Base-by-base conservation (phyloP, 2,329 filamentous ascomycete genomes). In the Penicillium freii region DNA sequence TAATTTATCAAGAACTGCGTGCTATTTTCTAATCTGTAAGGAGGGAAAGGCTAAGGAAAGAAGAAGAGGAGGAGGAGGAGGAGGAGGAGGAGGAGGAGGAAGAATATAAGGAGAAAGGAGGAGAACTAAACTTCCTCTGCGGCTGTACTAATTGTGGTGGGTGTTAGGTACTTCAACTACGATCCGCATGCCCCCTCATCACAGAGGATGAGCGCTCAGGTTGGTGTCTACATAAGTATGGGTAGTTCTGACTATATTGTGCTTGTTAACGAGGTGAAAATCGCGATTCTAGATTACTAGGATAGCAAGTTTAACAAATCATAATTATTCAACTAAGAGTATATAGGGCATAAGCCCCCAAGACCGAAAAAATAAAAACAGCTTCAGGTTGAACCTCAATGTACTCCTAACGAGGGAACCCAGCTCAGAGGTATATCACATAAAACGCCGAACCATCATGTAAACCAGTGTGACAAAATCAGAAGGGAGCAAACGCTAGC, bases 401-500 rank as follows among this genome's bases (percentile, higher is more conserved):
- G 31, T 38, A 56, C 42, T 45, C 27, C 23, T 46, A 34, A 56
- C 34, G 54, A 46, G 42, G 29, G n/a, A 43, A 42, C 43, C 54
- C 49, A 57, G 60, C 54, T 53, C 34, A 54, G 38, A 65, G 61
- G 63, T 66, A 65, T 65, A 66, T 64, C 59, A 55, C 57, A 48
- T 15, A 47, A 47, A 64, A 64, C 62, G 62, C 62, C 62, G 36
- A 23, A 55, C 15, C 27, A 50, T 23, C 21, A 46, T 25, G 27
- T 36, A 42, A 53, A 39, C 49, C 39, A 51, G 17, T 11, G 47
- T 23, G 1, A 55, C 17, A 21, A 31, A n/a, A 58, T 72, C 56
- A 78, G 42, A 92, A 90, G 58, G 89, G 80, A 21, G 90, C 85
- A 77, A 90, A 90, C 10, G 87, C 91, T 59, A 96, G 82, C 78